phyloP scores from a whole-genome alignment of 1,284 basidiomycete species.

The Ganoderma lingzhi region DNA sequence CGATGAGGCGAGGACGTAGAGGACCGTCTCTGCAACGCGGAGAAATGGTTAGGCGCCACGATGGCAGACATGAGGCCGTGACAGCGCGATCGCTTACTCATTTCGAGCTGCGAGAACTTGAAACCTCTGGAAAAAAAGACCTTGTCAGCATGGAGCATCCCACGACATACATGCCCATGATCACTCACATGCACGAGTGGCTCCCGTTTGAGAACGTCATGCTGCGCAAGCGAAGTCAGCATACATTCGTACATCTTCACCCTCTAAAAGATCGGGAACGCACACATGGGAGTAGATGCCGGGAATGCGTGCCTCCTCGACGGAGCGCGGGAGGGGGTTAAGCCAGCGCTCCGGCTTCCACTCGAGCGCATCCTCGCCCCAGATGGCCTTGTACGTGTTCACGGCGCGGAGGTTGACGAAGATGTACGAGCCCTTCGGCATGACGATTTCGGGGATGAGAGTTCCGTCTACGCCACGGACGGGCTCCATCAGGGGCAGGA shows the following conservation, averaged over 20 bases:
- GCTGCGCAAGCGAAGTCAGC: conserved; percentile 25
- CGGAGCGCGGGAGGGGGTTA: conserved; percentile 28
- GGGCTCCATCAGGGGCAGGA: conserved; percentile 38
- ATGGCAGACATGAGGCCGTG: not conserved
- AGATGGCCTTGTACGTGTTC: conserved; percentile 55
- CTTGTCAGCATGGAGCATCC: not conserved
- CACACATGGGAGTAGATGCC: conserved; percentile 35
- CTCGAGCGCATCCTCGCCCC: conserved; percentile 62
- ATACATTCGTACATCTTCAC: conserved; percentile 7
- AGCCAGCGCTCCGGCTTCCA: conserved; percentile 52
- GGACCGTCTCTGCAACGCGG: conserved; percentile 16
- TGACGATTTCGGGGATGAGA: conserved; percentile 46
- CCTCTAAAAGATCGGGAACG: no score
- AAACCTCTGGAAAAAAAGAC: conserved; percentile 36
- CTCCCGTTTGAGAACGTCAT: conserved; percentile 45
- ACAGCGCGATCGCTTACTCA: conserved; percentile 38
- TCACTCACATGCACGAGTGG: conserved; percentile 43
- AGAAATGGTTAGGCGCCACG: not conserved
- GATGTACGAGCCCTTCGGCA: conserved; percentile 55
- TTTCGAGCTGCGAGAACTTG: conserved; percentile 46
- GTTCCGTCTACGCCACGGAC: conserved; percentile 40
- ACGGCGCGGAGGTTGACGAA: conserved; percentile 54
- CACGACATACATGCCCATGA: not conserved
- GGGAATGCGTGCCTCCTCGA: conserved; percentile 31
- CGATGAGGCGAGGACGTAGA: conserved; percentile 11